phyloP scores from a whole-genome alignment of 2,329 filamentous ascomycete species.

The Pyricularia pennisetigena region DNA sequence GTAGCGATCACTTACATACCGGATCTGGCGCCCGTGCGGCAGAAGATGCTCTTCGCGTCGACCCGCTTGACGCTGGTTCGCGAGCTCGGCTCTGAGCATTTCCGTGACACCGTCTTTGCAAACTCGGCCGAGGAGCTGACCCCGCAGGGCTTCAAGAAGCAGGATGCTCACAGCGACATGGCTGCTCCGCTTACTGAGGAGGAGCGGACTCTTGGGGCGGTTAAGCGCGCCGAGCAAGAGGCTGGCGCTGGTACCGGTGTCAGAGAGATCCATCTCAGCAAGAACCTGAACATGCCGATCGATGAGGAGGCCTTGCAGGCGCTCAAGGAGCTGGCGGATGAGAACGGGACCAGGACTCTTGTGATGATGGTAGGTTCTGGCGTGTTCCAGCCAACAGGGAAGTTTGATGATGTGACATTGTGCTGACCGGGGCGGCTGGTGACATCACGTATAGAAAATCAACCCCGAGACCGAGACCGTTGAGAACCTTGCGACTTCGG shows the following conservation, averaged over 20 bases:
- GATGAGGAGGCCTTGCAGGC: slow-evolving; percentile 55
- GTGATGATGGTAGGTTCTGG: slow-evolving; percentile 52
- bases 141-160: slow-evolving; percentile 57
- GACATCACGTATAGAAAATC: slow-evolving; percentile 47
- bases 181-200: slow-evolving; percentile 70
- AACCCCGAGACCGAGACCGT: slow-evolving; percentile 60
- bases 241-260: slow-evolving; percentile 58
- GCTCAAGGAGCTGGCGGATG: slow-evolving; percentile 46
- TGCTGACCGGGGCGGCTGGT: neutral
- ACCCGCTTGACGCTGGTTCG: slow-evolving; percentile 66
- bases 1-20: slow-evolving; percentile 71
- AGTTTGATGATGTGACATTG: neutral
- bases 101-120: slow-evolving; percentile 65
- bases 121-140: slow-evolving; percentile 62
- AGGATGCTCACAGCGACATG: slow-evolving; percentile 56
- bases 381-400: neutral
- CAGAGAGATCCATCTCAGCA: slow-evolving; percentile 49
- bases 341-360: slow-evolving; percentile 37
- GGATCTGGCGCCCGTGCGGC: slow-evolving; percentile 66
- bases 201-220: slow-evolving; percentile 59
- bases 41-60: slow-evolving; percentile 79
- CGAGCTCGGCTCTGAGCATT: slow-evolving; percentile 70
- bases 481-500: slow-evolving; percentile 48
- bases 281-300: slow-evolving; percentile 47
- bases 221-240: slow-evolving; percentile 66